phyloP scores from a whole-genome alignment of 2,329 filamentous ascomycete genomes.

The Alternaria postmessia region DNA sequence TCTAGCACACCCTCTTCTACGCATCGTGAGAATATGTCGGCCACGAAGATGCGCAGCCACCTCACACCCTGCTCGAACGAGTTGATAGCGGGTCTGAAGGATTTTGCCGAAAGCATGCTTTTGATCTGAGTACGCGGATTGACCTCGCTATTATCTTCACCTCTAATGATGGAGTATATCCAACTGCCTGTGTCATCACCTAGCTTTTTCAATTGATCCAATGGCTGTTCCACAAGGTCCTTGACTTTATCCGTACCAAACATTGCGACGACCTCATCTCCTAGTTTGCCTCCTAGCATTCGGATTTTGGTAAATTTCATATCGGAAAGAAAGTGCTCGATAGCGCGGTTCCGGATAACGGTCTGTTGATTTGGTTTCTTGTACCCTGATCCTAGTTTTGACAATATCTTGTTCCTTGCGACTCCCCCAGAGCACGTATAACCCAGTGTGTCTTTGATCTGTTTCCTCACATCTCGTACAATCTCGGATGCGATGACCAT shows the following conservation, averaged over 20 bases:
- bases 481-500: conserved; percentile 90
- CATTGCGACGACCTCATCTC: conserved; percentile 80
- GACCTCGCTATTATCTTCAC: conserved; percentile 86
- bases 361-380: conserved; percentile 96
- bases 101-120: conserved; percentile 96
- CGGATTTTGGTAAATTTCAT: conserved; percentile 97
- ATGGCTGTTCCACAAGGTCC: conserved; percentile 74
- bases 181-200: conserved; percentile 86
- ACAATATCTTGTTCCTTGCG: conserved; percentile 91
- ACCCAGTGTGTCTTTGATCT: conserved; percentile 73
- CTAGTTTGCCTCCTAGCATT: conserved; percentile 93
- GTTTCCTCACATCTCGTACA: conserved; percentile 74
- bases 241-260: conserved; percentile 83
- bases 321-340: conserved; percentile 77
- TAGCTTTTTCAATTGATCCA: conserved; percentile 79
- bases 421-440: conserved; percentile 95
- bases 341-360: conserved; percentile 85
- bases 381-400: conserved; percentile 88
- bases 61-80: conserved; percentile 77
- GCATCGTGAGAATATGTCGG: conserved; percentile 88
- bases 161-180: conserved; percentile 85
- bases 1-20: conserved; percentile 91
- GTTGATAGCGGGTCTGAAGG: conserved; percentile 85
- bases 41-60: conserved; percentile 90
- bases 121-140: conserved; percentile 93